Evolutionary conservation across 345 rosid genomes (phyloP).

Genomic region (Atalantia buxifolia): DNA sequence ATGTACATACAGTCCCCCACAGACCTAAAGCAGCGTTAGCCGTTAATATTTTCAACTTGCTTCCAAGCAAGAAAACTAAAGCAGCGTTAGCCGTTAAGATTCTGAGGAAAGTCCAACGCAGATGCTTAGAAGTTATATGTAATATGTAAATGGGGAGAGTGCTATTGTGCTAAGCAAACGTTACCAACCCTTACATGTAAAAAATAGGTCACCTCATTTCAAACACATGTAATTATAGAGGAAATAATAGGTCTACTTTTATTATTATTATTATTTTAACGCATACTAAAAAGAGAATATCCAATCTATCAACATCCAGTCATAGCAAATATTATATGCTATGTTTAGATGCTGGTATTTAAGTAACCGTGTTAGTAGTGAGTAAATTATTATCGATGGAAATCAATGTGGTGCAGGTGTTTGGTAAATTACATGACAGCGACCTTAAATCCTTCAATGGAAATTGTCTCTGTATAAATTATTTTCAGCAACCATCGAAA

Average conservation of each 20-base stretch:
- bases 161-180: background rate
- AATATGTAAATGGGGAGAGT: background rate
- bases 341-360: background rate
- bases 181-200: background rate
- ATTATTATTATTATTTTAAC: background rate
- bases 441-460: background rate
- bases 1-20: background rate
- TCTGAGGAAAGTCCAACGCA: conserved; percentile 7
- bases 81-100: background rate
- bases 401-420: background rate
- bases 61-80: background rate
- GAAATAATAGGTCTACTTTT: background rate
- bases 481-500: background rate
- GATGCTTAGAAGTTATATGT: background rate
- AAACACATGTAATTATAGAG: background rate
- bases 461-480: background rate
- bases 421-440: background rate
- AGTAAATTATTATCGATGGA: background rate
- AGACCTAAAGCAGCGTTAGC: background rate
- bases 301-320: background rate
- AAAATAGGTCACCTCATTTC: background rate
- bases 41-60: background rate
- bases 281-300: background rate
- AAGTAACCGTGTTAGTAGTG: background rate
- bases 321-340: background rate